A percentile compares a stretch with the other conserved stretches of the same genome.
Conservation (phyloP, 371 early-diverging fungal genomes). For the Coemansia sp. region DNA sequence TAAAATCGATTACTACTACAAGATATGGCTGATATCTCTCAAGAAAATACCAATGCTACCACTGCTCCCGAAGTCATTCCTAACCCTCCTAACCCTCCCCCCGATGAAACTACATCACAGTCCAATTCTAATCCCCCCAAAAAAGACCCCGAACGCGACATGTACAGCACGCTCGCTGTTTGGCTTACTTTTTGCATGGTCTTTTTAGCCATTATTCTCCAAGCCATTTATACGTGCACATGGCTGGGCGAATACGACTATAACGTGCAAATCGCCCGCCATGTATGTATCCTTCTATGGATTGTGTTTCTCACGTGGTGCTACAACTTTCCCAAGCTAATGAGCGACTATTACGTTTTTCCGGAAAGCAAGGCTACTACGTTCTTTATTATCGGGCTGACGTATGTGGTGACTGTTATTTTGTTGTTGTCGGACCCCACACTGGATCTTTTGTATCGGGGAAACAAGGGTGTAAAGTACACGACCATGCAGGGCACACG, state of each 20-base stretch:
- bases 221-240: neutral
- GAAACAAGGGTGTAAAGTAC: neutral
- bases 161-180: neutral
- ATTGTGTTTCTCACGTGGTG: neutral
- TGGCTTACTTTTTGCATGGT: neutral
- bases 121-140: too few species aligned
- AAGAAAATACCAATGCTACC: too few species aligned
- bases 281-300: neutral
- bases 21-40: too few species aligned
- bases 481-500: neutral
- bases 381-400: neutral
- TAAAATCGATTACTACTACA: too few species aligned
- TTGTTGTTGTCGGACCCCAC: neutral
- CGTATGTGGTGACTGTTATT: neutral
- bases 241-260: neutral
- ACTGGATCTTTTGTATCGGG: neutral
- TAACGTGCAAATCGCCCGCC: neutral
- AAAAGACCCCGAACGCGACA: neutral
- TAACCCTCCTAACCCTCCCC: too few species aligned
- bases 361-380: neutral
- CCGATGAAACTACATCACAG: too few species aligned
- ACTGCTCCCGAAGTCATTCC: too few species aligned
- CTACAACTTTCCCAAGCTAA: neutral
- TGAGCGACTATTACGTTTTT: neutral
- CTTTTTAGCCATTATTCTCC: neutral